phyloP scores from a whole-genome alignment of 306 rosid genomes.

The Cercis canadensis region DNA sequence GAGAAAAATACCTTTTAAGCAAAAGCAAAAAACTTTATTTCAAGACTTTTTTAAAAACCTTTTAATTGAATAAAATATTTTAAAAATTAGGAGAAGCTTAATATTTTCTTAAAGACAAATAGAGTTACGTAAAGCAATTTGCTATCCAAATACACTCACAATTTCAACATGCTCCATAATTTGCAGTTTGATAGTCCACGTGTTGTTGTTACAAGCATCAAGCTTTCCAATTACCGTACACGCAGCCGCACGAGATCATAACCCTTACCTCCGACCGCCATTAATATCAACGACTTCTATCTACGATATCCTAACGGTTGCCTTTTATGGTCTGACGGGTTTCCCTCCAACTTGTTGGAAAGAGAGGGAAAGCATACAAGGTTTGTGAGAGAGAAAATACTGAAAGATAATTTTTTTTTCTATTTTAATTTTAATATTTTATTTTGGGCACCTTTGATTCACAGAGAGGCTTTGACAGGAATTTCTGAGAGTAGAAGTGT shows the following conservation, averaged over 20 bases:
- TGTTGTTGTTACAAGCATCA: not conserved
- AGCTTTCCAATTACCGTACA: too few species aligned
- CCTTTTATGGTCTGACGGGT: constrained; percentile 53
- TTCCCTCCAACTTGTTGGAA: constrained; percentile 45
- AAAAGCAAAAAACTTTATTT: too few species aligned
- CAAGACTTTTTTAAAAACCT: too few species aligned
- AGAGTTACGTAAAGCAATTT: too few species aligned
- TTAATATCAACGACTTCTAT: not conserved
- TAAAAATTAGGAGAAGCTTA: too few species aligned
- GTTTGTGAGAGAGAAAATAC: not conserved
- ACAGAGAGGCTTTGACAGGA: constrained; percentile 32
- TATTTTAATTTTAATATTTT: too few species aligned
- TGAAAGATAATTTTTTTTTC: not conserved
- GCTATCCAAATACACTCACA: too few species aligned
- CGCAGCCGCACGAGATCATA: not conserved
- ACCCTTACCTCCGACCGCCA: not conserved
- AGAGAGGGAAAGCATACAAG: not conserved
- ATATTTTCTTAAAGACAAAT: too few species aligned
- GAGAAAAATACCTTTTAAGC: too few species aligned
- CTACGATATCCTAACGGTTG: constrained; percentile 43
- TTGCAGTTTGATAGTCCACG: not conserved
- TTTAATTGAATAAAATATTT: too few species aligned
- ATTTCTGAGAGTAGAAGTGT: constrained; percentile 2
- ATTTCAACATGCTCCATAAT: too few species aligned
- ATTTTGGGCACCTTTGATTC: constrained; percentile 18